These are phyloP conservation scores for Coprinopsis sp. DNA, from an alignment of 768 basidiomycete species.

Conservation along the genomic window DNA sequence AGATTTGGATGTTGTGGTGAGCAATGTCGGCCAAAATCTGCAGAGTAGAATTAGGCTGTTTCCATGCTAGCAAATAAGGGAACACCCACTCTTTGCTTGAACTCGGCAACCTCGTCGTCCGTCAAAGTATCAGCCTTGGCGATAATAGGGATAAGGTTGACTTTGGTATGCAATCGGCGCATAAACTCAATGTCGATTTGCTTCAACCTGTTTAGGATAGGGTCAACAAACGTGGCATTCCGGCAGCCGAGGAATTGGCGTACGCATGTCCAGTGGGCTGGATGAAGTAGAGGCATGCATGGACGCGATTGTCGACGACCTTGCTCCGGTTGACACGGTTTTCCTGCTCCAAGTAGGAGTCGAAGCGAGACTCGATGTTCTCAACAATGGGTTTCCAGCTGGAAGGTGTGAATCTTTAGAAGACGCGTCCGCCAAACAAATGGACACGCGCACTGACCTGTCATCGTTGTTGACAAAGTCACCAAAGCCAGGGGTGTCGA, in stretches of 20 bases:
- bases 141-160: slow-evolving; percentile 98
- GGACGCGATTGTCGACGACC: slow-evolving; percentile 93
- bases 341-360: slow-evolving; percentile 97
- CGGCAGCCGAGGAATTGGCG: slow-evolving; percentile 29
- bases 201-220: slow-evolving; percentile 63
- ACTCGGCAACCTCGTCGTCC: slow-evolving; percentile 88
- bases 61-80: slow-evolving; percentile 1
- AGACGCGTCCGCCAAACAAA: slow-evolving; percentile 16
- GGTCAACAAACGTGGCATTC: slow-evolving; percentile 7
- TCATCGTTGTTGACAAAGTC: slow-evolving; percentile 99
- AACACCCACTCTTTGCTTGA: slow-evolving; percentile 80
- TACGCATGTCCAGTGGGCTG: slow-evolving; percentile 98
- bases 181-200: slow-evolving; percentile 99
- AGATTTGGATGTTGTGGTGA: slow-evolving; percentile 95
- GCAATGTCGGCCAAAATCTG: slow-evolving; percentile 92
- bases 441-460: slow-evolving; percentile 49
- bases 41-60: slow-evolving; percentile 5
- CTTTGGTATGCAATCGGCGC: slow-evolving; percentile 93
- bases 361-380: slow-evolving; percentile 97
- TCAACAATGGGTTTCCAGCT: slow-evolving; percentile 99
- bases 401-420: slow-evolving; percentile 6
- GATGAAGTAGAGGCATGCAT: slow-evolving; percentile 98
- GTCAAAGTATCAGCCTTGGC: slow-evolving; percentile 98
- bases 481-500: slow-evolving; percentile 98
- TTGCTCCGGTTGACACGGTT: slow-evolving; percentile 95